Percentiles rank a stretch among this genome's conserved stretches.
Conservation (phyloP, 163 green algal species). For the Scenedesmus sp. region DNA sequence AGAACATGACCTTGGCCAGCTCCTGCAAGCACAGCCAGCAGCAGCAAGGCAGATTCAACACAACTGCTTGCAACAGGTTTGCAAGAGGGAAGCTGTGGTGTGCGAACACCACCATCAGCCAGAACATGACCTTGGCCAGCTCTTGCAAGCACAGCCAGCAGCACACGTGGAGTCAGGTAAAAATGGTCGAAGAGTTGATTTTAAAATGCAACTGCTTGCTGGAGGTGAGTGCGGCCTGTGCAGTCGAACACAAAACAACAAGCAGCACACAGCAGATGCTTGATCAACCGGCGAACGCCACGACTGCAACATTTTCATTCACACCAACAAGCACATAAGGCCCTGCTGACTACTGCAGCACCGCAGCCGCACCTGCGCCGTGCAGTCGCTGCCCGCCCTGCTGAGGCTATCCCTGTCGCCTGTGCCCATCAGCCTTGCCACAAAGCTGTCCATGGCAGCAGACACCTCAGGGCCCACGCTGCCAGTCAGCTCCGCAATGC, state of each 20-base stretch:
- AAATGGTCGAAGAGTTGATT: too few species aligned
- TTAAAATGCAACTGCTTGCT: too few species aligned
- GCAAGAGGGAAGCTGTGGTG: conserved; percentile 50
- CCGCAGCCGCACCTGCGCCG: conserved; percentile 23
- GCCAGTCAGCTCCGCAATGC: conserved; percentile 70
- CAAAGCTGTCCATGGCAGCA: conserved; percentile 94
- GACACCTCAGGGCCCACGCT: conserved; percentile 71
- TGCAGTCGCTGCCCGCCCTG: conserved; percentile 66
- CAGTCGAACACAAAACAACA: neutral
- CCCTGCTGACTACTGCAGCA: neutral
- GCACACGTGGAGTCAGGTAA: too few species aligned
- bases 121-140: conserved; percentile 53
- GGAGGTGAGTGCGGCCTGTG: too few species aligned
- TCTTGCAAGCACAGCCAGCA: conserved; percentile 51
- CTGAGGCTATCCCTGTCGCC: conserved; percentile 69
- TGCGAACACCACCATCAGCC: conserved; percentile 29
- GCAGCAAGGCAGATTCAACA: too few species aligned
- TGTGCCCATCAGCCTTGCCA: conserved; percentile 84
- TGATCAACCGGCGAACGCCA: neutral
- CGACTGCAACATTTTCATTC: neutral
- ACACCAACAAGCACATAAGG: neutral
- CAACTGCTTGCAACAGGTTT: neutral
- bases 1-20: conserved; percentile 53
- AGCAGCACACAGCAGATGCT: neutral
- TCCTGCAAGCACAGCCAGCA: conserved; percentile 53